Conservation (phyloP, 2,329 filamentous ascomycete species). For the Paraphaeosphaeria sporulosa region DNA sequence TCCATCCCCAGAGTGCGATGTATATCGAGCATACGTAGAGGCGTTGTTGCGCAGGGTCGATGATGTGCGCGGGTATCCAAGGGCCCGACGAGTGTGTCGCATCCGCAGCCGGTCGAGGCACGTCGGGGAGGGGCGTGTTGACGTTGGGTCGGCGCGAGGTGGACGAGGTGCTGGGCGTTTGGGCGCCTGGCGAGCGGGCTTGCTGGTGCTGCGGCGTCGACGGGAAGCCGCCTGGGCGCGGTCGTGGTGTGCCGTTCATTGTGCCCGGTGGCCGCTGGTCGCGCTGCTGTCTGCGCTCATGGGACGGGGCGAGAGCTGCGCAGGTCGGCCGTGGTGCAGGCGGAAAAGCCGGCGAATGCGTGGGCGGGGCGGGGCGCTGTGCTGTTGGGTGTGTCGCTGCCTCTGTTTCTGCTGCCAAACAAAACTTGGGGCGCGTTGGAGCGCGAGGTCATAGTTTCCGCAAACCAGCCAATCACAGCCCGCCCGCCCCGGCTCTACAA, state of each 20-base stretch:
- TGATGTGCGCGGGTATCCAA: conserved; percentile 78
- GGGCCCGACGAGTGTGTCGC: conserved; percentile 56
- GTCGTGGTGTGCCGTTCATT: conserved; percentile 86
- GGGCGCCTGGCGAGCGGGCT: conserved; percentile 37
- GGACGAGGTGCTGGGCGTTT: conserved; percentile 31
- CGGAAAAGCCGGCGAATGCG: neutral
- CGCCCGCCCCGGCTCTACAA: conserved; percentile 14
- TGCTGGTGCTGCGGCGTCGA: conserved; percentile 68
- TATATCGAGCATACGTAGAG: conserved; percentile 88
- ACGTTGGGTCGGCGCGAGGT: conserved; percentile 44
- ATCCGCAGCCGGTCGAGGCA: conserved; percentile 27
- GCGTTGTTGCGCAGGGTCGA: conserved; percentile 91
- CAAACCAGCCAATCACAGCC: conserved; percentile 29
- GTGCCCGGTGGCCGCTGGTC: conserved; percentile 58
- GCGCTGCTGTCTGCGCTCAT: conserved; percentile 30
- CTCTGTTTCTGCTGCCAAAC: conserved; percentile 29
- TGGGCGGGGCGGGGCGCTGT: conserved; percentile 4
- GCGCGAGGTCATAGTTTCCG: conserved; percentile 31
- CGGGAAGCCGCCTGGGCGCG: conserved; percentile 79
- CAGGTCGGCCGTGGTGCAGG: conserved; percentile 3
- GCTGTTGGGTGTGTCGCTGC: conserved; percentile 17
- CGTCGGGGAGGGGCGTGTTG: conserved; percentile 41
- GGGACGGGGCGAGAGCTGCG: conserved; percentile 13
- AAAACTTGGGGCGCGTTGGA: conserved; percentile 40
- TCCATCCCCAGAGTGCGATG: conserved; percentile 77